Evolutionary conservation across 108 stramenopile genomes (phyloP).

Genomic region (Nitzschia palea): DNA sequence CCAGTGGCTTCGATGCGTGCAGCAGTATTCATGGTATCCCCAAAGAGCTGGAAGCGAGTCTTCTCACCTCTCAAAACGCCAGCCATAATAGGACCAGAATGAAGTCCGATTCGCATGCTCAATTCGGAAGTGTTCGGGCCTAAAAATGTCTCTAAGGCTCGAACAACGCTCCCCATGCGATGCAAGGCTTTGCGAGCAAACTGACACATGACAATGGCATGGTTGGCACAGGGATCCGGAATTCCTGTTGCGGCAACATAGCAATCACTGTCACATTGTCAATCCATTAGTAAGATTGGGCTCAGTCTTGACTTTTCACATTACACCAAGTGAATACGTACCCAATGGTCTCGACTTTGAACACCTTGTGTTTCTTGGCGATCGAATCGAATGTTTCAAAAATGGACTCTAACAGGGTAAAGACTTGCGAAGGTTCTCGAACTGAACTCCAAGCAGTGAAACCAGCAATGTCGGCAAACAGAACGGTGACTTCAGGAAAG

Average conservation of each 20-base stretch:
- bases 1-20: conserved; percentile 66
- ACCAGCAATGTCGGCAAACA: conserved; percentile 22
- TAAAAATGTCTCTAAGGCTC: conserved; percentile 8
- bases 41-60: conserved; percentile 17
- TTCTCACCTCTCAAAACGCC: conserved; percentile 28
- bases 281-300: too few species aligned
- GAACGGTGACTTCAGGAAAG: conserved; percentile 10
- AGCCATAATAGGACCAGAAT: conserved; percentile 26
- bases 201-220: conserved; percentile 20
- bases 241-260: conserved; percentile 20
- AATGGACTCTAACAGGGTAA: conserved; percentile 8
- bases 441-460: conserved; percentile 17
- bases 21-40: conserved; percentile 46
- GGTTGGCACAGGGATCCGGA: conserved; percentile 14
- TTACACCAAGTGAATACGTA: too few species aligned
- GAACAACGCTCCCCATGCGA: conserved; percentile 2
- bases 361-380: not conserved
- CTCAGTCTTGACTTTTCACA: too few species aligned
- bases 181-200: conserved; percentile 20
- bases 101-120: conserved; percentile 20
- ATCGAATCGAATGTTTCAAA: conserved; percentile 13
- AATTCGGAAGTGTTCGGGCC: conserved; percentile 18
- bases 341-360: conserved; percentile 17
- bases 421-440: conserved; percentile 17
- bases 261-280: conserved; percentile 12